A percentile compares a stretch with the other conserved stretches of the same genome.
Conservation (phyloP, 2,329 filamentous ascomycete species). For the Blumeriella jaapii region DNA sequence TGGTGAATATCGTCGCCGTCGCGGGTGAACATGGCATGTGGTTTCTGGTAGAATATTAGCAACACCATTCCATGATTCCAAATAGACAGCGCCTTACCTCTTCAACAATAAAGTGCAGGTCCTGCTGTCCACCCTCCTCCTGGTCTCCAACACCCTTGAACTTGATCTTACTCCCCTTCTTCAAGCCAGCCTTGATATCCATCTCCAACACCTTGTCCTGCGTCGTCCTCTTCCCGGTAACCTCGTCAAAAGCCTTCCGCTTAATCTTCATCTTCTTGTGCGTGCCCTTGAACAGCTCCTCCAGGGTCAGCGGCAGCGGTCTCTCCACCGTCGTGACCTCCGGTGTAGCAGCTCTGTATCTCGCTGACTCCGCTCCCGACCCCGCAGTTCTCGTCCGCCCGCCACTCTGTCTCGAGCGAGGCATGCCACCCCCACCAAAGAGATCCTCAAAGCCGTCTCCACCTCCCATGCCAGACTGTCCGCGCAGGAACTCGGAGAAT, state of each 20-base stretch:
- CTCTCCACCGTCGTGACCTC: slow-evolving; percentile 89
- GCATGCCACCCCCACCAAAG: slow-evolving; percentile 29
- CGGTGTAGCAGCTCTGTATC: slow-evolving; percentile 42
- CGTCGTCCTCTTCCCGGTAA: slow-evolving; percentile 69
- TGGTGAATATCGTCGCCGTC: slow-evolving; percentile 80
- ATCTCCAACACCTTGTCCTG: slow-evolving; percentile 89
- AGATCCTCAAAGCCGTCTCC: slow-evolving; percentile 41
- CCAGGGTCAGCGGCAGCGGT: slow-evolving; percentile 66
- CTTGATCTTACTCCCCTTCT: slow-evolving; percentile 97
- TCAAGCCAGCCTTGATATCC: slow-evolving; percentile 88
- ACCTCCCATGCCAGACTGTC: slow-evolving; percentile 31
- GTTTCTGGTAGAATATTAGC: slow-evolving; percentile 55
- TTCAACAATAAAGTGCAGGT: slow-evolving; percentile 87
- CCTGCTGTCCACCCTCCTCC: slow-evolving; percentile 89
- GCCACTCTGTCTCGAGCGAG: slow-evolving; percentile 32
- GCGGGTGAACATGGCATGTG: slow-evolving; percentile 71
- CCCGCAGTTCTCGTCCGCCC: slow-evolving; percentile 33
- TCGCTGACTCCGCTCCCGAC: slow-evolving; percentile 31
- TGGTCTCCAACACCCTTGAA: slow-evolving; percentile 97
- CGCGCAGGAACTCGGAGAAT: slow-evolving; percentile 72
- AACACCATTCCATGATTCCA: not conserved
- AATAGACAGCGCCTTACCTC: slow-evolving; percentile 51
- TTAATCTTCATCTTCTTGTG: slow-evolving; percentile 99
- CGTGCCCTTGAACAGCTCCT: slow-evolving; percentile 77
- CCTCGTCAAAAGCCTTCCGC: slow-evolving; percentile 79